A percentile compares a stretch with the other conserved stretches of the same genome.
Conservation (phyloP, 257 asterid genomes). For the Fraxinus excelsior region DNA sequence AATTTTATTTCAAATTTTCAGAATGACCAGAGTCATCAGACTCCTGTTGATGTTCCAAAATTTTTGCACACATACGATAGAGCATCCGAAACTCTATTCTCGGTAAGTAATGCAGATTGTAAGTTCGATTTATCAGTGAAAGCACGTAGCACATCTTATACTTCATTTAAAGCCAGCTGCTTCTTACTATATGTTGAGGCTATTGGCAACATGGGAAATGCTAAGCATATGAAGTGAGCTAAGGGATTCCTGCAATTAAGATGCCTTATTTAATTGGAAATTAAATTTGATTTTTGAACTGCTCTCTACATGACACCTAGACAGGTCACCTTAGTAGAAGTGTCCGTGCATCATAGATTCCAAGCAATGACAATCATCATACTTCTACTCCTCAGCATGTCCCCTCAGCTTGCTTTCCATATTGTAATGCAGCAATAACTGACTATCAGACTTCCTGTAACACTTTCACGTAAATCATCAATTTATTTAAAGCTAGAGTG, state of each 20-base stretch:
- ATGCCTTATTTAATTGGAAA: not conserved
- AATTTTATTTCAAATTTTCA: conserved; percentile 34
- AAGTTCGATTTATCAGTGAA: conserved; percentile 2
- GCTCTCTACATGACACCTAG: not conserved
- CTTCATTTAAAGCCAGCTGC: not conserved
- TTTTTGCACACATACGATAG: conserved; percentile 83
- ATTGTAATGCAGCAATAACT: not conserved
- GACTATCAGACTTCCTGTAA: not conserved
- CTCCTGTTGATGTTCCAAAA: conserved; percentile 60
- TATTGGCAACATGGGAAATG: not conserved
- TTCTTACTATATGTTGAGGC: not conserved
- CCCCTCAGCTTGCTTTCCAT: not conserved
- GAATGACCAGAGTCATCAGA: conserved; percentile 57
- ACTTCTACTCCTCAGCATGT: not conserved
- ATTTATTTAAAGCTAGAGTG: not conserved
- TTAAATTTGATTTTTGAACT: not conserved
- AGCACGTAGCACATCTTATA: not conserved
- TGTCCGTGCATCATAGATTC: not conserved
- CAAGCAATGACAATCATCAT: not conserved
- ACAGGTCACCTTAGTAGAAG: not conserved
- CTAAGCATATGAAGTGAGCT: conserved; percentile 1
- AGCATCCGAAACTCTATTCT: conserved; percentile 86
- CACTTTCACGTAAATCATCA: not conserved
- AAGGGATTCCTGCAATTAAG: conserved; percentile 4
- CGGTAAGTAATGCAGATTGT: conserved; percentile 50